phyloP scores from a whole-genome alignment of 345 rosid genomes.

The Sisymbrium altissimum region DNA sequence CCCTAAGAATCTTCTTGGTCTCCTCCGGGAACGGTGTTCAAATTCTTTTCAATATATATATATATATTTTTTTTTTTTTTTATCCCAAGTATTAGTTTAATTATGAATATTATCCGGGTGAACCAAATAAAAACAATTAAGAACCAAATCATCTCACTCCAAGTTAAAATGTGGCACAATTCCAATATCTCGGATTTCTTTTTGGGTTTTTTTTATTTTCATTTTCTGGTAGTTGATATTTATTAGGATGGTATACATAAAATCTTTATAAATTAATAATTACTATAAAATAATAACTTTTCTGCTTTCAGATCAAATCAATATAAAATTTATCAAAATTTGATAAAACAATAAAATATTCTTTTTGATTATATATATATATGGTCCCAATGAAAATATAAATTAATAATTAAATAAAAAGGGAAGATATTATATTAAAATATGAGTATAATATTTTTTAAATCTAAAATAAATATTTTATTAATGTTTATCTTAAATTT shows the following conservation, averaged over 20 bases:
- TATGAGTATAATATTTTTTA: no score
- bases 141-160: not conserved
- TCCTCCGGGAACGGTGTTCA: conserved; percentile 36
- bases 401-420: no score
- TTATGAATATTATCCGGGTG: not conserved
- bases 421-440: no score
- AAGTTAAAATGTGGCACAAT: not conserved
- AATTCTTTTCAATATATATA: conserved; percentile 4
- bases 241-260: not conserved
- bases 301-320: no score
- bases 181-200: not conserved
- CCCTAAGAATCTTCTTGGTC: conserved; percentile 36
- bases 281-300: no score
- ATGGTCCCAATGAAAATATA: no score
- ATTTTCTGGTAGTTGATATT: not conserved
- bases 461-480: no score
- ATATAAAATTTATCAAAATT: no score
- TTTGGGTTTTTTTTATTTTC: not conserved
- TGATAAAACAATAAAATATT: no score
- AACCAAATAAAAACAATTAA: not conserved
- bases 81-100: not conserved
- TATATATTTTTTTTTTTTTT: not conserved
- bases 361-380: no score
- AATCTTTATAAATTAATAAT: no score
- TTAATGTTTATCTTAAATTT: no score